A percentile compares a stretch with the other conserved stretches of the same genome.
Evolutionary conservation across 345 rosid species (phyloP).

Genomic region (Linum lewisii): DNA sequence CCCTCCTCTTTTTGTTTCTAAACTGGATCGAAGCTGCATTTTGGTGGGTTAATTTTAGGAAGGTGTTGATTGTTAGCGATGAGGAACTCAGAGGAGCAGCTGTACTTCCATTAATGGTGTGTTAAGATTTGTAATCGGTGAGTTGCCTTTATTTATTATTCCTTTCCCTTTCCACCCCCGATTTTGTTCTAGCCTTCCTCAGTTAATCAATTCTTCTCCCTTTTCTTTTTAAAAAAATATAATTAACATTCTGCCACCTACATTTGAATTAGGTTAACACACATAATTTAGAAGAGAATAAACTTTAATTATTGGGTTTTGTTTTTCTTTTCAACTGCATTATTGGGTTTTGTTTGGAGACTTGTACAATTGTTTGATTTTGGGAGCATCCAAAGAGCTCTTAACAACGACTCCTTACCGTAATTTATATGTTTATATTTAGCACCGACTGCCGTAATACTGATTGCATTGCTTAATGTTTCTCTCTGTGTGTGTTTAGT

Average conservation of each 20-base stretch:
- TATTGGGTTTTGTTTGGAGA: slow-evolving; percentile 11
- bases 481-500: background rate
- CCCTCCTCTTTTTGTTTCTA: too few species aligned
- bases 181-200: background rate
- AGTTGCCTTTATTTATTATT: background rate
- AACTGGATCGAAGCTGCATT: too few species aligned
- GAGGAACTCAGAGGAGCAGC: too few species aligned
- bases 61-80: too few species aligned
- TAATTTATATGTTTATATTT: background rate
- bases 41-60: too few species aligned
- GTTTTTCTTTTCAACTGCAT: background rate
- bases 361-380: background rate
- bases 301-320: slow-evolving; percentile 1
- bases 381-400: background rate
- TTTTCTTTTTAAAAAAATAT: too few species aligned
- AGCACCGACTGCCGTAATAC: background rate
- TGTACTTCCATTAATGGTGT: too few species aligned
- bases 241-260: background rate
- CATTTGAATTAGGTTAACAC: background rate
- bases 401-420: background rate
- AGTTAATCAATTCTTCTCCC: background rate
- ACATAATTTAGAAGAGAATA: background rate
- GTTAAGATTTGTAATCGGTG: background rate
- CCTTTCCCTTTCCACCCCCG: background rate
- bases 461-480: background rate